Evolutionary conservation across 169 alveolate genomes (phyloP), one percentile per base, ranked within the genome.

Genomic region (Eimeria sp.): DNA sequence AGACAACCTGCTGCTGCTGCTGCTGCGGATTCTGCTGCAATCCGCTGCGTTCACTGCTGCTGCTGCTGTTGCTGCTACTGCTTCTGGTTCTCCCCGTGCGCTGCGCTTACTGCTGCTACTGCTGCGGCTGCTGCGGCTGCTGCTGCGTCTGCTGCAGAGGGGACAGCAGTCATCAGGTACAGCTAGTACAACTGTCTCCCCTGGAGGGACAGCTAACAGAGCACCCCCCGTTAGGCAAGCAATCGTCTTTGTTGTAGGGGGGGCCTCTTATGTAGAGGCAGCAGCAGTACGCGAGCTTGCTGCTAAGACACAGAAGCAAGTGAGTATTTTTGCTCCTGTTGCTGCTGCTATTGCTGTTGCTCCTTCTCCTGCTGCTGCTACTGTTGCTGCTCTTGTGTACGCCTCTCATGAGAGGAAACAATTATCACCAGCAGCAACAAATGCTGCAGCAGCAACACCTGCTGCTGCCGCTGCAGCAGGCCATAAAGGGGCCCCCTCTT

Each of bases 241-340:
- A 7, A 91, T 97, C 14, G 97, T 95, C 51, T 97, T 97, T 75
- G 95, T 97, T 25, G 96, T 97, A 9, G 98, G 98, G 11, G 98
- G 98, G 43, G 98, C 97, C 57, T 95, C 95, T 83, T 96, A 89
- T 54, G 96, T 95, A 16, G 98, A 97, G 78, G 96, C 97, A 5
- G 97, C 96, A 25, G 97, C 95, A n/a, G 49, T 97, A 25, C 88
- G 91, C 20, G 95, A 95, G 30, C 70, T 67, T 5, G 93, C 87
- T 10, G 63, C 40, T 11, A 40, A 30, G 61, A 34, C 93, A 5
- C 94, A 94, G 78, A 80, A 49, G 34, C 96, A 80, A 94, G 97
- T 95, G 63, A 54, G 61, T 11, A 7, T 54, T 11, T 54, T 4
- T 54, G 61, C 61, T 54, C 6, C 61, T 54, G 61, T 0, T 54